Base-by-base conservation (phyloP, 2,329 filamentous ascomycete genomes). In the Fusarium chuoi region DNA sequence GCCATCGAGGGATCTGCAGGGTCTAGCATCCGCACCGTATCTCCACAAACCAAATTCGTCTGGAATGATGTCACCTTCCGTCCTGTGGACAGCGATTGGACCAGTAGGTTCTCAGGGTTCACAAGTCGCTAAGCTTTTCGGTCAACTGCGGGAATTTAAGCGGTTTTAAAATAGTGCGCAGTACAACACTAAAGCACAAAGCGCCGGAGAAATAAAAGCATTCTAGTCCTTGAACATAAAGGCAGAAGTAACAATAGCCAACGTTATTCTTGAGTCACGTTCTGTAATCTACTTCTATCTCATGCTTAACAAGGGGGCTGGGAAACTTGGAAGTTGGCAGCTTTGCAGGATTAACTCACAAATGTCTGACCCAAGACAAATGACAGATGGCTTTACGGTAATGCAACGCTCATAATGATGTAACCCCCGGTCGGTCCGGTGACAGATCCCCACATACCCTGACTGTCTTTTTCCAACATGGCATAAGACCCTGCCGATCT, bases 141-240 rank as follows among this genome's bases (percentile, higher is more conserved):
- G 28, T n/a, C 11, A 7, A 5, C 15, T 18, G 12, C 11, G 15
- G 22, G 28, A 51, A 20, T 51, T 9, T 9, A 51, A 24, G 17
- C 8, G 13, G 30, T 3, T 30, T 30, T 11, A 30, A 30, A 30
- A 30, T 30, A 18, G 11, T 33, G 11, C 11, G 15, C 28, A 33
- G 11, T 10, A 13, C 15, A 46, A 5, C 18, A 28, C 26, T 18
- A 18, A 14, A 10, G 6, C 6, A n/a, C 22, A 42, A n/a, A 42
- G 6, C 6, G 14, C 0, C 14, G 10, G 22, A 45, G n/a, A 15
- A 11, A 18, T 8, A 18, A 7, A 6, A 24, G 7, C 7, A 6
- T 20, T 20, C 17, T 17, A 17, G 22, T 15, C 1, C 14, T 15
- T 42, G 3, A 10, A n/a, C 15, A n/a, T 15, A 20, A 26, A 26